A percentile compares a stretch with the other conserved stretches of the same genome.
Conservation (phyloP, 2,329 filamentous ascomycete genomes). For the Aspergillus sp. region DNA sequence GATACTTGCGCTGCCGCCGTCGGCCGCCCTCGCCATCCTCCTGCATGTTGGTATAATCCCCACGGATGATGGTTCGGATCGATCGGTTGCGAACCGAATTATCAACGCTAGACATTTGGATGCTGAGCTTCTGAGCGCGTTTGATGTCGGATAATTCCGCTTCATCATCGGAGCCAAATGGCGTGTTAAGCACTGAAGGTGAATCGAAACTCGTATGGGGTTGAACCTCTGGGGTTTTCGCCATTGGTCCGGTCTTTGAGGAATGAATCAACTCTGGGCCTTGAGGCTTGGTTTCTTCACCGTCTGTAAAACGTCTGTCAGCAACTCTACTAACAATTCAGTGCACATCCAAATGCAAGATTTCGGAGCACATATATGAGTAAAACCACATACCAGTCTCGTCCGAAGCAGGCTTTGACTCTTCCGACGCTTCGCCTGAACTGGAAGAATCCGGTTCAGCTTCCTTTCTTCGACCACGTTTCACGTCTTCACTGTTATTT, state of each 20-base stretch:
- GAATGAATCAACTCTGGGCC: slow-evolving; percentile 17
- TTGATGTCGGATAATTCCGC: slow-evolving; percentile 81
- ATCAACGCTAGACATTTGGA: slow-evolving; percentile 75
- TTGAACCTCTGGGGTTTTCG: slow-evolving; percentile 62
- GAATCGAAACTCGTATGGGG: slow-evolving; percentile 80
- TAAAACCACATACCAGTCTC: slow-evolving; percentile 9
- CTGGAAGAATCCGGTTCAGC: slow-evolving; percentile 21
- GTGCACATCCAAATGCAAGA: not conserved
- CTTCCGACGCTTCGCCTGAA: not conserved
- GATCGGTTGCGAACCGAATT: slow-evolving; percentile 76
- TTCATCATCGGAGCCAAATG: slow-evolving; percentile 81
- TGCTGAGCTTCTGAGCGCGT: slow-evolving; percentile 78
- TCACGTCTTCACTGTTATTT: slow-evolving; percentile 33
- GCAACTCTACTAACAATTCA: not conserved
- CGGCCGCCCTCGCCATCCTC: slow-evolving; percentile 76
- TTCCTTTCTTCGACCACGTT: slow-evolving; percentile 29
- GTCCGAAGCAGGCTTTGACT: slow-evolving; percentile 7
- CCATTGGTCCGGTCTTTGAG: slow-evolving; percentile 43
- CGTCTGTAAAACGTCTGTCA: slow-evolving; percentile 3
- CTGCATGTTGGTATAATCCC: slow-evolving; percentile 72
- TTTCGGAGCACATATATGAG: not conserved
- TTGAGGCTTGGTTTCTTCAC: slow-evolving; percentile 11
- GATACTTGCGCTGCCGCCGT: slow-evolving; percentile 79
- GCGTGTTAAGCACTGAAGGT: slow-evolving; percentile 58
- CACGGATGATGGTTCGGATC: slow-evolving; percentile 85